Evolutionary conservation across 2,329 filamentous ascomycete genomes (phyloP), one percentile per base, ranked within the genome.

Genomic region (Colletotrichum sp.): DNA sequence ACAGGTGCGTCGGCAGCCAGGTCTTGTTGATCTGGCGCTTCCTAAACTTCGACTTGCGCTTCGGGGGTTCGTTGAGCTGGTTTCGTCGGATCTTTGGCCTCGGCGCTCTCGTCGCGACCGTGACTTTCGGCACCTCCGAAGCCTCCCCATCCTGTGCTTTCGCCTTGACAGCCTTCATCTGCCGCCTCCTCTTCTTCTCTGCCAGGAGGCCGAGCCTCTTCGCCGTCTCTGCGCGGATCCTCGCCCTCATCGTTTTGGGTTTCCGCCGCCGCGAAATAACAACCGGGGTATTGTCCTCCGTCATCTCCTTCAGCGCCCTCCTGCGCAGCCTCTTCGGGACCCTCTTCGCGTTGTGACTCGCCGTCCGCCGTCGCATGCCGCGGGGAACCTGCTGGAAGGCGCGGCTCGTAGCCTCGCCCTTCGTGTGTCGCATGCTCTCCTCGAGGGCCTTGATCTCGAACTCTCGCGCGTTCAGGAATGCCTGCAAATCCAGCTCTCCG

Each of bases 1-100:
- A 99, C 76, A 97, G 85, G 82, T 99, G 97, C 8, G 97, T 98
- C 0, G 97, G 97, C 18, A 99, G 87, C 95, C 96, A 98, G 4
- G 94, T 95, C 86, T 98, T 98, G 82, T 94, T 89, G 59, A 93
- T 86, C 81, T 98, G 96, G 36, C 97, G 92, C 83, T 95, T 97
- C 77, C 93, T 92, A 81, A 95, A 98, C 79, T 93, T 96, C 27
- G 85, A 90, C 58, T 88, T 89, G 3, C 91, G 81, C 64, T 79
- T 82, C 0, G 84, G 85, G 4, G 92, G 82, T 81, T 90, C 87
- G 69, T 94, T 94, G 65, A 96, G 88, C 67, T 85, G 87, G 78
- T 95, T 91, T 78, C 92, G 91, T 81, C 92, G 93, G 77, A 94
- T 91, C 82, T 94, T 95, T 3, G 93, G 91, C 54, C 88, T 87